Percentiles rank a stretch among this genome's conserved stretches.
phyloP scores from a whole-genome alignment of 495 filamentous ascomycete species.

The Talaromyces nanjingensis region DNA sequence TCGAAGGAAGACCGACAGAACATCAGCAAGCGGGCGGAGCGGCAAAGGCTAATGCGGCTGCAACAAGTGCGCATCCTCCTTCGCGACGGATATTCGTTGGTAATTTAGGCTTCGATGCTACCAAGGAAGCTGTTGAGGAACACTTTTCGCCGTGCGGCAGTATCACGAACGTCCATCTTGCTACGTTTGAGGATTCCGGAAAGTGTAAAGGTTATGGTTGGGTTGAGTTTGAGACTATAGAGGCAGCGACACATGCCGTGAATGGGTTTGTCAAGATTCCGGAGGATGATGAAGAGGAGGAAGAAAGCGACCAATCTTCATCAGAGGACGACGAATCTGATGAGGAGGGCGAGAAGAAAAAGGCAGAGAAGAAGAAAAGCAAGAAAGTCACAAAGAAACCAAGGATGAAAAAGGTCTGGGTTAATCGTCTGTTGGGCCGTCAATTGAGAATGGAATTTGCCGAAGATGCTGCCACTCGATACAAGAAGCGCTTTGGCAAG shows the following conservation, averaged over 20 bases:
- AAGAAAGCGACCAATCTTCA: slow-evolving; percentile 26
- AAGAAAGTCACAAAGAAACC: slow-evolving; percentile 43
- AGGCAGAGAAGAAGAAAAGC: slow-evolving; percentile 40
- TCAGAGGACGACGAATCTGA: slow-evolving; percentile 25
- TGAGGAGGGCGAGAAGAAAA: slow-evolving; percentile 23
- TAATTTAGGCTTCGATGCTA: slow-evolving; percentile 79
- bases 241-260: slow-evolving; percentile 69
- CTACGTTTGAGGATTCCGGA: slow-evolving; percentile 92
- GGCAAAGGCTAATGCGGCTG: slow-evolving; percentile 18
- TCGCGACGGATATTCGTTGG: slow-evolving; percentile 84
- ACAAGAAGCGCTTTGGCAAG: slow-evolving; percentile 89
- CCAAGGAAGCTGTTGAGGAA: slow-evolving; percentile 67
- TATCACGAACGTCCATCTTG: slow-evolving; percentile 71
- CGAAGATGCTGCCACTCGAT: slow-evolving; percentile 77
- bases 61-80: slow-evolving; percentile 48
- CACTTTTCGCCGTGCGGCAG: slow-evolving; percentile 81
- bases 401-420: slow-evolving; percentile 66
- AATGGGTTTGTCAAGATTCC: slow-evolving; percentile 66
- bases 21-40: slow-evolving; percentile 36
- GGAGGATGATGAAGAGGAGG: slow-evolving; percentile 55
- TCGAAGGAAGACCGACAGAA: slow-evolving; percentile 66
- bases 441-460: slow-evolving; percentile 85
- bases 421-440: slow-evolving; percentile 72
- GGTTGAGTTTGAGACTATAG: slow-evolving; percentile 78
- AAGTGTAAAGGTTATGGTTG: slow-evolving; percentile 98